These are phyloP conservation scores for Quercus tomentella DNA, from an alignment of 331 rosid genomes.

Conservation along the genomic window DNA sequence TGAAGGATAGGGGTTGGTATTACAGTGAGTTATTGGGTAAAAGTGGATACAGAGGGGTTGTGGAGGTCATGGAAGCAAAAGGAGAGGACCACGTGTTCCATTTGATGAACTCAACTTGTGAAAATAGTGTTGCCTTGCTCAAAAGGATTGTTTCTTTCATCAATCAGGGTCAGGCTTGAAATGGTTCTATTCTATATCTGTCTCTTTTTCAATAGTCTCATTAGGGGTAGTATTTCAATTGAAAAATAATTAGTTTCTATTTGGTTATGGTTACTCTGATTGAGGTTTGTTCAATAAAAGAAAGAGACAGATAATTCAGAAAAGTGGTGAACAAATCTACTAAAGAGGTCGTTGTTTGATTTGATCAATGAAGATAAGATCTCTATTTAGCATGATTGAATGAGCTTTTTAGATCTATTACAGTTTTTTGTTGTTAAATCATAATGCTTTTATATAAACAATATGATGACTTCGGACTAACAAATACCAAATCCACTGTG, in stretches of 20 bases:
- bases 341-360: neutral
- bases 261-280: too few relatives aligned
- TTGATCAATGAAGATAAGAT: conserved; percentile 9
- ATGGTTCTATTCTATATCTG: neutral
- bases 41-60: conserved; percentile 35
- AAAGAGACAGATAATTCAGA: too few relatives aligned
- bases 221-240: too few relatives aligned
- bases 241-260: too few relatives aligned
- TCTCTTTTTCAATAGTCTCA: too few relatives aligned
- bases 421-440: too few relatives aligned
- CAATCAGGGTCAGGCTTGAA: neutral
- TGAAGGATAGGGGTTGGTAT: conserved; percentile 34
- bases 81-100: conserved; percentile 42
- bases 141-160: conserved; percentile 23
- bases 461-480: too few relatives aligned
- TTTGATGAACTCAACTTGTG: conserved; percentile 12
- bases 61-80: conserved; percentile 24
- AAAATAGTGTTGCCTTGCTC: conserved; percentile 28
- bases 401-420: neutral
- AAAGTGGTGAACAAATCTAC: too few relatives aligned
- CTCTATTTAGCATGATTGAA: neutral
- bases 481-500: too few relatives aligned
- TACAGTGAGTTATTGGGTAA: conserved; percentile 32
- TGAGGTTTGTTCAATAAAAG: too few relatives aligned
- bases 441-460: too few relatives aligned